Evolutionary conservation across 1,284 basidiomycete genomes (phyloP).

Genomic region (Malassezia nana): DNA sequence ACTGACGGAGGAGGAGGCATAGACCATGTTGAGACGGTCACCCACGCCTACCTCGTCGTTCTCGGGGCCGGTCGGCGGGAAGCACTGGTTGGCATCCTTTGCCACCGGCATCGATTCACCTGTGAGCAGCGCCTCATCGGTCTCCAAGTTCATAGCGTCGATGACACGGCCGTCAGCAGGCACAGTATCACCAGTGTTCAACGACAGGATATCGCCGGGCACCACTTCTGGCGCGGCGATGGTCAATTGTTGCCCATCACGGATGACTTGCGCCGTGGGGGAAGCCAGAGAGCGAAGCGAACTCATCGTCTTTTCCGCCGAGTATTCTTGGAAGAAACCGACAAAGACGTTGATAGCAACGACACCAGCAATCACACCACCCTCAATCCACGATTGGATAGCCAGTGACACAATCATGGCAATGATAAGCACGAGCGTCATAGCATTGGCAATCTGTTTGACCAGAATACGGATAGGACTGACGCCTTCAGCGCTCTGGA

Average conservation of each 20-base stretch:
- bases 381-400: conserved; percentile 56
- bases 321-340: conserved; percentile 56
- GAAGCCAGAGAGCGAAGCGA: conserved; percentile 56
- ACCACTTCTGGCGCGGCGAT: conserved; percentile 58
- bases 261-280: conserved; percentile 58
- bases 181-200: conserved; percentile 40
- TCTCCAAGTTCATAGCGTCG: conserved; percentile 46
- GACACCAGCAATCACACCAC: conserved; percentile 59
- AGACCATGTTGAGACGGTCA: conserved; percentile 57
- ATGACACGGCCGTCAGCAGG: conserved; percentile 44
- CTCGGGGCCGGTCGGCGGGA: conserved; percentile 21
- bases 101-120: conserved; percentile 60
- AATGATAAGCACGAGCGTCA: conserved; percentile 51
- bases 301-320: conserved; percentile 57
- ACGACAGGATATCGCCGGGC: conserved; percentile 51
- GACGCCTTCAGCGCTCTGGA: conserved; percentile 39
- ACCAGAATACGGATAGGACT: conserved; percentile 32
- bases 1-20: conserved; percentile 58
- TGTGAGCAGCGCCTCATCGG: conserved; percentile 62
- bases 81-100: conserved; percentile 51
- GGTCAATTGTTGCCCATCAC: conserved; percentile 53
- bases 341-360: conserved; percentile 53
- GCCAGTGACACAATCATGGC: conserved; percentile 60
- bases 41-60: conserved; percentile 50
- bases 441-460: conserved; percentile 45